These are phyloP conservation scores for Hypsizygus marmoreus DNA, from an alignment of 768 basidiomycete genomes.

Conservation along the genomic window DNA sequence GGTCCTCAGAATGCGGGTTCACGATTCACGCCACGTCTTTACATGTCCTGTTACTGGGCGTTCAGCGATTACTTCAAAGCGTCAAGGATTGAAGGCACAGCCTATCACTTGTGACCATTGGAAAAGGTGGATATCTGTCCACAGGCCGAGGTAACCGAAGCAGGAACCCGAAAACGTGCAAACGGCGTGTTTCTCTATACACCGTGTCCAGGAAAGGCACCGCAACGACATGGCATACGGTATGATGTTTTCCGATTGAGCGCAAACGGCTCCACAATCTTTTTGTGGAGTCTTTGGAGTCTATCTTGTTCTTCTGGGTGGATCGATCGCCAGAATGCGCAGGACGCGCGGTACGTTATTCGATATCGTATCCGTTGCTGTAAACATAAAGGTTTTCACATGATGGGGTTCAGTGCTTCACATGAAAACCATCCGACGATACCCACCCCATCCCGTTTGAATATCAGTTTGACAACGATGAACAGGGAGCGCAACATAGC, in stretches of 20 bases:
- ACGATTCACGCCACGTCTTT: slow-evolving; percentile 35
- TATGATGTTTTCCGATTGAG: slow-evolving; percentile 13
- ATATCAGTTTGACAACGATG: neutral
- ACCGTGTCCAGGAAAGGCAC: slow-evolving; percentile 38
- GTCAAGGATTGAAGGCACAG: neutral
- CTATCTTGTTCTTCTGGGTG: slow-evolving; percentile 34
- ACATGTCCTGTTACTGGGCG: slow-evolving; percentile 9
- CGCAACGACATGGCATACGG: slow-evolving; percentile 26
- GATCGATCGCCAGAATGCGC: slow-evolving; percentile 24
- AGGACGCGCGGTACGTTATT: slow-evolving; percentile 30
- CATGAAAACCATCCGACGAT: neutral
- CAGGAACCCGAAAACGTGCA: slow-evolving; percentile 19
- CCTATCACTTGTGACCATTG: slow-evolving; percentile 24
- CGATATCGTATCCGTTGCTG: slow-evolving; percentile 37
- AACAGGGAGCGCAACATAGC: slow-evolving; percentile 2
- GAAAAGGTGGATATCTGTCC: slow-evolving; percentile 23
- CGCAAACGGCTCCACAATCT: slow-evolving; percentile 21
- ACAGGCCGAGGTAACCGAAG: neutral
- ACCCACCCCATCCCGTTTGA: slow-evolving; percentile 17
- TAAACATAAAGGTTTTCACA: slow-evolving; percentile 31
- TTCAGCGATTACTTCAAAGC: neutral
- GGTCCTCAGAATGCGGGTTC: slow-evolving; percentile 41
- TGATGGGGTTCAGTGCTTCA: neutral
- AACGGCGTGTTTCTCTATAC: slow-evolving; percentile 34
- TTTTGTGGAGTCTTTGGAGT: slow-evolving; percentile 30